phyloP scores from a whole-genome alignment of 2,329 filamentous ascomycete species.

The Talaromyces sp. region DNA sequence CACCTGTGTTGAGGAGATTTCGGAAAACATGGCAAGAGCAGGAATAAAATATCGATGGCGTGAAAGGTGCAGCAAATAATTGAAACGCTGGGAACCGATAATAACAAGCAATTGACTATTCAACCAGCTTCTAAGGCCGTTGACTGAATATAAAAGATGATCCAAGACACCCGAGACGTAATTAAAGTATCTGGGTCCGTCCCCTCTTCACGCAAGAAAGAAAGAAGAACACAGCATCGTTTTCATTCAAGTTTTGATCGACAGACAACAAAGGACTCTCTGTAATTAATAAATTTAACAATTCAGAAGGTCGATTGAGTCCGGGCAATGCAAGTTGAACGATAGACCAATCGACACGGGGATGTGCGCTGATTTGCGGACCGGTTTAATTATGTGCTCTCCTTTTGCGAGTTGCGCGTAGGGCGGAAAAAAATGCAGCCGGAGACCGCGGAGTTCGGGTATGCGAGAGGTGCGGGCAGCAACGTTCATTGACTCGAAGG shows the following conservation, averaged over 20 bases:
- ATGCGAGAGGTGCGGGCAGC: neutral
- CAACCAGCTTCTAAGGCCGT: neutral
- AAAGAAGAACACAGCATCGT: neutral
- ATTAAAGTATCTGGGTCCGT: neutral
- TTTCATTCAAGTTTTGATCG: neutral
- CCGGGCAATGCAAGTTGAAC: neutral
- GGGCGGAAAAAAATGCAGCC: neutral
- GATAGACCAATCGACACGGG: too few species aligned
- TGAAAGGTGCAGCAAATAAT: neutral
- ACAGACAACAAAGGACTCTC: neutral
- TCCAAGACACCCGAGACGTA: neutral
- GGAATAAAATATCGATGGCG: neutral
- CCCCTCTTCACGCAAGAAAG: neutral
- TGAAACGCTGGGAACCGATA: neutral
- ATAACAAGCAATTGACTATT: neutral
- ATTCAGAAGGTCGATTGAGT: neutral
- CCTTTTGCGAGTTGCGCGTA: neutral
- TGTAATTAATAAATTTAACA: neutral
- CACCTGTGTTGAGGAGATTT: neutral
- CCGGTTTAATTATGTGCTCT: neutral
- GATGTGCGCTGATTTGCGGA: neutral
- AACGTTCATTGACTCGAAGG: neutral
- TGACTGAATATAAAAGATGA: neutral
- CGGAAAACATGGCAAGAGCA: neutral
- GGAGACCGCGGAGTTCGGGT: neutral